Evolutionary conservation across 1,139 yeast species (phyloP).

Genomic region (Blastobotrys ciferrii): DNA sequence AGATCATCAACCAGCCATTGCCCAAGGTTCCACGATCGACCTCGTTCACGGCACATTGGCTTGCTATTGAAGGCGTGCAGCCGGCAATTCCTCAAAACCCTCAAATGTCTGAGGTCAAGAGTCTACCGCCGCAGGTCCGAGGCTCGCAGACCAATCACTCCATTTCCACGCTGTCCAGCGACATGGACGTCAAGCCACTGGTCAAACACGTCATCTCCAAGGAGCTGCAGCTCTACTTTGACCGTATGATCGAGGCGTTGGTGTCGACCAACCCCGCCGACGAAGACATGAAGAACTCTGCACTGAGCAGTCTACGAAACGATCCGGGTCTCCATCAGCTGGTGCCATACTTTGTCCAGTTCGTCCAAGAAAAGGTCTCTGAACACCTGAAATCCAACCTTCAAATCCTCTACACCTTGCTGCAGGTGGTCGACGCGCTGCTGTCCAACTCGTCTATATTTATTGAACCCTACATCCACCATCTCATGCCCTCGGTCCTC

Average conservation of each 20-base stretch:
- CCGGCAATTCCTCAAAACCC: conserved; percentile 98
- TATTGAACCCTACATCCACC: conserved; percentile 94
- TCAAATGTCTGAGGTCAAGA: conserved; percentile 51
- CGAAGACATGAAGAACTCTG: conserved; percentile 68
- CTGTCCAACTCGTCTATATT: conserved; percentile 83
- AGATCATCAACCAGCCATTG: conserved; percentile 85
- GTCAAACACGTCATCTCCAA: conserved; percentile 96
- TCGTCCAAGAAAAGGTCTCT: conserved; percentile 93
- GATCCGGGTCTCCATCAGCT: conserved; percentile 97
- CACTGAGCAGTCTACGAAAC: conserved; percentile 74
- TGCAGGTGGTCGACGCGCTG: conserved; percentile 84
- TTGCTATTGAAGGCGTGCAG: conserved; percentile 97
- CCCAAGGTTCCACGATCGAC: conserved; percentile 94
- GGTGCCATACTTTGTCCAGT: conserved; percentile 94
- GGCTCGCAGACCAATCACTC: conserved; percentile 39
- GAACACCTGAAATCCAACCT: conserved; percentile 71
- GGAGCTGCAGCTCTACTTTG: conserved; percentile 90
- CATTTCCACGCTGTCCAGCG: conserved; percentile 41
- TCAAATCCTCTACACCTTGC: conserved; percentile 76
- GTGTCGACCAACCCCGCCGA: conserved; percentile 33
- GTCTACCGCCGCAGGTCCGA: conserved; percentile 44
- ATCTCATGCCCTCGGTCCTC: conserved; percentile 90
- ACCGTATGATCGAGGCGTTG: conserved; percentile 81
- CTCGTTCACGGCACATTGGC: conserved; percentile 96
- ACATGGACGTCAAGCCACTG: conserved; percentile 81